phyloP scores from a whole-genome alignment of 768 basidiomycete genomes.

The Filobasidium wieringae region DNA sequence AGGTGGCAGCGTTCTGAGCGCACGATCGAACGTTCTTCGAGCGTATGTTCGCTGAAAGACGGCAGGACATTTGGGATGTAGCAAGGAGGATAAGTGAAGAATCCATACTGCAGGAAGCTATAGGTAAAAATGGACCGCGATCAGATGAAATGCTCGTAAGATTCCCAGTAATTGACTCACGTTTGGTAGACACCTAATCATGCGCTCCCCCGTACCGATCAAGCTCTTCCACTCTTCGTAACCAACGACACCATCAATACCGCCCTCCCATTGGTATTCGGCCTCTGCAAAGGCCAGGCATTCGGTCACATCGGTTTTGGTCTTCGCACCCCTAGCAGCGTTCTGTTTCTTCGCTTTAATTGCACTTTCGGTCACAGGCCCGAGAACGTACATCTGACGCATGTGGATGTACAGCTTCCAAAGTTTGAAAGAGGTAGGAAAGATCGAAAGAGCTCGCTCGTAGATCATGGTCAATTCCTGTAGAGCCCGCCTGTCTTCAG shows the following conservation, averaged over 20 bases:
- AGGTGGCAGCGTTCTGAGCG: constrained; percentile 81
- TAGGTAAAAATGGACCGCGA: neutral
- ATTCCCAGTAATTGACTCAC: constrained; percentile 43
- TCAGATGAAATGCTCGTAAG: neutral
- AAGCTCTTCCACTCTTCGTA: constrained; percentile 92
- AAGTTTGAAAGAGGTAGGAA: constrained; percentile 81
- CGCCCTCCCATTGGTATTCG: constrained; percentile 71
- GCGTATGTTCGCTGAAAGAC: constrained; percentile 77
- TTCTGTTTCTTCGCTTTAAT: constrained; percentile 54
- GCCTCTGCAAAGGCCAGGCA: constrained; percentile 74
- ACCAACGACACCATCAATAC: constrained; percentile 77
- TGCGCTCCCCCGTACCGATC: constrained; percentile 78
- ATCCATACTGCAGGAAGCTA: constrained; percentile 91
- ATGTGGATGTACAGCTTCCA: constrained; percentile 86
- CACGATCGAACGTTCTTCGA: constrained; percentile 84
- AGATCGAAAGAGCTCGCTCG: constrained; percentile 75
- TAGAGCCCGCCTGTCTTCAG: constrained; percentile 59
- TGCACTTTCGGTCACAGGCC: constrained; percentile 38
- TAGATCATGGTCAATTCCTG: constrained; percentile 85
- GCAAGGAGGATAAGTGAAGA: constrained; percentile 79
- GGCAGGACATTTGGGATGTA: constrained; percentile 78
- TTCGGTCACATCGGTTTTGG: constrained; percentile 84
- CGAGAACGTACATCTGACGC: constrained; percentile 75
- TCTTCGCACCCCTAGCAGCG: constrained; percentile 55
- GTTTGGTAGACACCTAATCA: constrained; percentile 85